Evolutionary conservation across 148 eudicot species (phyloP).

Genomic region (Bassia scoparia): DNA sequence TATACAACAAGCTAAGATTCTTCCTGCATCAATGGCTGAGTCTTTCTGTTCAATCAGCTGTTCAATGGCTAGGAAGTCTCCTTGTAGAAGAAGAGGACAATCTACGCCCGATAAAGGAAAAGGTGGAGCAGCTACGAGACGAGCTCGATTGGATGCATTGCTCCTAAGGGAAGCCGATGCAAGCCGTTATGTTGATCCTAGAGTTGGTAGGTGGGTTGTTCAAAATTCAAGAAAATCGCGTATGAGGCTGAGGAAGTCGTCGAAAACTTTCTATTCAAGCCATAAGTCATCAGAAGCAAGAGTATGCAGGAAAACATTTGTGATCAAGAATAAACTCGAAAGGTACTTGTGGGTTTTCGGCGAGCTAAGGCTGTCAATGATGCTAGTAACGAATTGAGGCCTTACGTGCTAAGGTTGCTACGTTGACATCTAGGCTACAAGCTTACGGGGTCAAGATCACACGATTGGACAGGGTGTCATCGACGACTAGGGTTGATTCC

Average conservation of each 20-base stretch:
- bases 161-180: slow-evolving; percentile 34
- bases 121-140: slow-evolving; percentile 29
- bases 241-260: slow-evolving; percentile 36
- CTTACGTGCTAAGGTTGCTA: slow-evolving; percentile 22
- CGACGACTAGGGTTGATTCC: not conserved
- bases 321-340: slow-evolving; percentile 19
- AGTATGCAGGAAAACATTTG: slow-evolving; percentile 10
- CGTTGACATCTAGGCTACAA: slow-evolving; percentile 28
- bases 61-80: slow-evolving; percentile 31
- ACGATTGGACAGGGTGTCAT: slow-evolving; percentile 10
- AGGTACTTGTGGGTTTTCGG: slow-evolving; percentile 29
- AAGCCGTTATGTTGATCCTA: slow-evolving; percentile 20
- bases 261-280: slow-evolving; percentile 25
- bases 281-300: slow-evolving; percentile 19
- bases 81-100: slow-evolving; percentile 29
- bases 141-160: slow-evolving; percentile 41
- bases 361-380: slow-evolving; percentile 28
- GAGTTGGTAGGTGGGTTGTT: slow-evolving; percentile 29
- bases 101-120: slow-evolving; percentile 21
- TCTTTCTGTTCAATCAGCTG: slow-evolving; percentile 32
- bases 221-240: slow-evolving; percentile 35
- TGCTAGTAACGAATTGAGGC: slow-evolving; percentile 25
- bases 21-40: slow-evolving; percentile 35
- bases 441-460: slow-evolving; percentile 33
- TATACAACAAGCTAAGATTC: not conserved